Base-by-base conservation (phyloP, 306 rosid genomes). In the Lathyrus sativus region DNA sequence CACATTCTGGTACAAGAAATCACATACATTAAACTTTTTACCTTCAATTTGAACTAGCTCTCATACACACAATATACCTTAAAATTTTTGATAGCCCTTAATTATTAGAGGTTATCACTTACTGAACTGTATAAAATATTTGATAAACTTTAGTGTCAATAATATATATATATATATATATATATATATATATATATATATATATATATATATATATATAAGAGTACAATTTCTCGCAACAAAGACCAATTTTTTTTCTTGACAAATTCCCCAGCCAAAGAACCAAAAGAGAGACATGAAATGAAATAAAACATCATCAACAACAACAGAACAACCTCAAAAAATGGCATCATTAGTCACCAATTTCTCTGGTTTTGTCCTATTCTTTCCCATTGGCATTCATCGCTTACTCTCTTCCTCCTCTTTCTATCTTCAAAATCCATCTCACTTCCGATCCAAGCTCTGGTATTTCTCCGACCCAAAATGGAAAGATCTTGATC, bases 401-500 rank as follows among this genome's bases (percentile, higher is more conserved):
- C 89, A 83, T 33, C 98, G 98, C 42, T 83, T 92, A 8, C 83
- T 81, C 35, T 82, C 72, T 61, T 86, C 93, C 29, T 81, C 96
- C 62, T 83, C 96, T n/a, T 80, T 89, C 17, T 92, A 84, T 76
- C 87, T 89, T 58, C 74, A 85, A 9, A 83, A 75, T 84, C 96
- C 95, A 11, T 81, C 96, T 62, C 83, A 80, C 9, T 92, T 74
- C 77, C 79, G 89, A 68, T 88, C 98, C 75, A 88, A 83, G 57
- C 65, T 82, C 0, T 92, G 98, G 96, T 92, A 81, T 38, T 74
- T 85, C 81, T 82, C 96, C 5, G 84, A 92, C 68, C 87, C 91
- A 65, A 73, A 62, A 28, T 89, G 91, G 96, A 89, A 79, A 68
- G 88, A 83, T 66, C 61, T 89, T 13, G 95, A 89, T 77, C 76